Conservation (phyloP, 1,284 basidiomycete genomes). For the Boletus semigastroideus region DNA sequence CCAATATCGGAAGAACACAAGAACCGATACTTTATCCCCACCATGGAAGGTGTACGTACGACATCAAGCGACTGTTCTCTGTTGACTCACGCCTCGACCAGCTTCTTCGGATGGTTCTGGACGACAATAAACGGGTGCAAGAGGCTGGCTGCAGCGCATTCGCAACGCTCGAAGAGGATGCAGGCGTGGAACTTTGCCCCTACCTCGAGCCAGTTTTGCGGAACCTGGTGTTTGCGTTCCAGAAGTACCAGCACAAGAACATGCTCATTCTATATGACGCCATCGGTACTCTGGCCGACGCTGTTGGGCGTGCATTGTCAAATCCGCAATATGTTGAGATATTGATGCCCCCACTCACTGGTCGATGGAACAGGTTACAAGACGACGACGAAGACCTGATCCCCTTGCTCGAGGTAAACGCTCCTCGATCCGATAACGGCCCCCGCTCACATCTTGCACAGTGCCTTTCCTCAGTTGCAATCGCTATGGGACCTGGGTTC, state of each 20-base stretch:
- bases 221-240: conserved; percentile 94
- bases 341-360: conserved; percentile 93
- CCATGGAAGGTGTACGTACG: conserved; percentile 91
- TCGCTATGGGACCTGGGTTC: conserved; percentile 94
- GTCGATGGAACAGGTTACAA: conserved; percentile 85
- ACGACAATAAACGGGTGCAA: conserved; percentile 99
- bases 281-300: conserved; percentile 95
- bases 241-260: conserved; percentile 99
- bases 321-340: conserved; percentile 90
- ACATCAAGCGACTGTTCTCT: conserved; percentile 1
- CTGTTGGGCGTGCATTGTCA: conserved; percentile 87
- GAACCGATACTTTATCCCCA: conserved; percentile 90
- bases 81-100: conserved; percentile 33
- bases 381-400: conserved; percentile 94
- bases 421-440: not conserved
- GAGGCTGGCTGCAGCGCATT: conserved; percentile 99
- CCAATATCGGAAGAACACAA: conserved; percentile 83
- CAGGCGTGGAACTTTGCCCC: conserved; percentile 85
- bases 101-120: conserved; percentile 97
- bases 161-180: conserved; percentile 98
- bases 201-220: conserved; percentile 94
- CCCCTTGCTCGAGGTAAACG: conserved; percentile 84
- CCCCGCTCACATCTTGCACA: conserved; percentile 35
- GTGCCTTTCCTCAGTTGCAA: conserved; percentile 97
- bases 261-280: conserved; percentile 98